Conservation (phyloP, 2,329 filamentous ascomycete species). For the Diaporthe sp. region DNA sequence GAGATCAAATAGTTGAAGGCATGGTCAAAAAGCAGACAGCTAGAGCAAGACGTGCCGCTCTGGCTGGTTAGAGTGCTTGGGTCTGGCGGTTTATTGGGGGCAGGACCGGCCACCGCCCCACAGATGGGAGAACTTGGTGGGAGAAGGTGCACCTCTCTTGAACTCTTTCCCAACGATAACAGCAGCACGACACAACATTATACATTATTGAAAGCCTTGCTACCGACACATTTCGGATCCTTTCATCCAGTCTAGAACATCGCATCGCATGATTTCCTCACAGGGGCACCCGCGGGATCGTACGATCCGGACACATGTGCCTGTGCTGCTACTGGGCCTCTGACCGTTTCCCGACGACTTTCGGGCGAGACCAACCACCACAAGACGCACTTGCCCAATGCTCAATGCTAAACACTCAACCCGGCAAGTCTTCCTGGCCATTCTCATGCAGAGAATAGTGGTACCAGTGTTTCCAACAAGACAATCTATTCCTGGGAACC, state of each 20-base stretch:
- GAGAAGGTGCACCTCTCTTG: not conserved
- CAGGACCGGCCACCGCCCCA: not conserved
- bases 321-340: not conserved
- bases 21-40: not conserved
- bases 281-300: not conserved
- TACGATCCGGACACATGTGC: constrained; percentile 20
- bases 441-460: not conserved
- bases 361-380: constrained; percentile 28
- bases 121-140: not conserved
- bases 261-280: not conserved
- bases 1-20: too few relatives aligned
- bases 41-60: too few relatives aligned
- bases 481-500: not conserved
- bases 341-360: constrained; percentile 31
- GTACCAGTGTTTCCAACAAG: not conserved
- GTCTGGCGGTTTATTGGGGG: not conserved
- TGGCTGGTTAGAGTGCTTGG: not conserved
- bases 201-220: not conserved
- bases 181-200: not conserved
- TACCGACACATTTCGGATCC: not conserved
- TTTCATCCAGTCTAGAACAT: not conserved
- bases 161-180: not conserved
- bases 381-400: not conserved
- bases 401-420: not conserved
- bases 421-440: not conserved